Evolutionary conservation across 2,329 filamentous ascomycete genomes (phyloP), one percentile per base, ranked within the genome.

Genomic region (Raffaelea ambrosiae): DNA sequence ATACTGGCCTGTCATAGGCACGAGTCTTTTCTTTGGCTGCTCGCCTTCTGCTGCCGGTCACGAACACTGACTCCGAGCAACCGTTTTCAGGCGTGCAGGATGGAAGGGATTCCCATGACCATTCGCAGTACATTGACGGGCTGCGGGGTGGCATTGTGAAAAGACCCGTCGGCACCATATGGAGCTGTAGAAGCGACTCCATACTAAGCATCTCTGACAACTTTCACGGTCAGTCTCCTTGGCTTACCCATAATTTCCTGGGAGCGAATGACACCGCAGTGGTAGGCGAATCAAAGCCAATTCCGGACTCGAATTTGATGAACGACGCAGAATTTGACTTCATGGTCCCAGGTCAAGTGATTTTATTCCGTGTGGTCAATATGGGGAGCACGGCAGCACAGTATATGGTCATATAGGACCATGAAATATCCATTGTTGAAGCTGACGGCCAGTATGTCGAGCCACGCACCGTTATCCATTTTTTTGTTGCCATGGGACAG

Each of bases 31-130:
- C n/a, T n/a, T n/a, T n/a, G n/a, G n/a, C n/a, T n/a, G n/a, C n/a
- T n/a, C n/a, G n/a, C n/a, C n/a, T n/a, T n/a, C n/a, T n/a, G n/a
- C n/a, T n/a, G n/a, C n/a, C n/a, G n/a, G n/a, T n/a, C n/a, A n/a
- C n/a, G n/a, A n/a, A n/a, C n/a, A n/a, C n/a, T n/a, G n/a, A n/a
- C n/a, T n/a, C n/a, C n/a, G n/a, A n/a, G n/a, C n/a, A n/a, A n/a
- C n/a, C n/a, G n/a, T n/a, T n/a, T n/a, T n/a, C n/a, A n/a, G n/a
- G n/a, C n/a, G n/a, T n/a, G n/a, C n/a, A n/a, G n/a, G n/a, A n/a
- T n/a, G n/a, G 84, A 85, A 88, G 88, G 54, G 83, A 87, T 59
- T 83, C 79, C 2, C 83, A 87, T 58, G 71, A 73, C 23, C 69
- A 71, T 51, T 79, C 74, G n/a, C 83, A 86, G 58, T 87, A 86